Evolutionary conservation across 257 asterid genomes (phyloP).

Genomic region (Solanum stenotomum): DNA sequence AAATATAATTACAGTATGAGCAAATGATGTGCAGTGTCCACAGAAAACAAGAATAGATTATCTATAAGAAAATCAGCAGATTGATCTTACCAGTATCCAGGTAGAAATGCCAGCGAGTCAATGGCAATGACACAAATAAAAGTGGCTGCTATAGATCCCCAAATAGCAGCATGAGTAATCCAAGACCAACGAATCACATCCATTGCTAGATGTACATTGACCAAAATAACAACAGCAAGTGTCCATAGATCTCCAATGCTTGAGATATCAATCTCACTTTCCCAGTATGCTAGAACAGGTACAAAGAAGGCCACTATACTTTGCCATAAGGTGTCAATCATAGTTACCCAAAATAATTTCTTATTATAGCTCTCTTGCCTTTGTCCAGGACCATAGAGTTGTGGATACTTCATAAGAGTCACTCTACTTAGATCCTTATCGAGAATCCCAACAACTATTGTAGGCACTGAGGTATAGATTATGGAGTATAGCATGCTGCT

Average conservation of each 20-base stretch:
- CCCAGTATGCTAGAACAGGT: conserved; percentile 76
- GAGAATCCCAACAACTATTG: conserved; percentile 71
- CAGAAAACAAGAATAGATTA: background rate
- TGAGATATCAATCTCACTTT: conserved; percentile 52
- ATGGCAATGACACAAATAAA: conserved; percentile 66
- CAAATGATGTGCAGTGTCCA: background rate
- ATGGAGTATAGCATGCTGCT: conserved; percentile 88
- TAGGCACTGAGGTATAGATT: conserved; percentile 77
- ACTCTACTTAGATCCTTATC: conserved; percentile 82
- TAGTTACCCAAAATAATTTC: conserved; percentile 66
- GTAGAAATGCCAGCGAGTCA: conserved; percentile 52
- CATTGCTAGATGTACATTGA: conserved; percentile 86
- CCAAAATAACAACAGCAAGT: conserved; percentile 74
- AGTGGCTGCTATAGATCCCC: conserved; percentile 91
- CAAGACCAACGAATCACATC: conserved; percentile 84
- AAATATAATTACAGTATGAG: background rate
- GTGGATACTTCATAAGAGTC: conserved; percentile 68
- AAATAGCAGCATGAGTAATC: conserved; percentile 70
- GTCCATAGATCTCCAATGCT: conserved; percentile 94
- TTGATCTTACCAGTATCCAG: conserved; percentile 79
- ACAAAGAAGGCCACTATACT: conserved; percentile 61
- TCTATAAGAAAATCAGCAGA: background rate
- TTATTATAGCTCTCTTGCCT: conserved; percentile 74
- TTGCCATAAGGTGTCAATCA: conserved; percentile 88
- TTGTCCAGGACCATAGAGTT: conserved; percentile 85